phyloP scores from a whole-genome alignment of 1,284 basidiomycete species.

The Phellopilus nigrolimitatus region DNA sequence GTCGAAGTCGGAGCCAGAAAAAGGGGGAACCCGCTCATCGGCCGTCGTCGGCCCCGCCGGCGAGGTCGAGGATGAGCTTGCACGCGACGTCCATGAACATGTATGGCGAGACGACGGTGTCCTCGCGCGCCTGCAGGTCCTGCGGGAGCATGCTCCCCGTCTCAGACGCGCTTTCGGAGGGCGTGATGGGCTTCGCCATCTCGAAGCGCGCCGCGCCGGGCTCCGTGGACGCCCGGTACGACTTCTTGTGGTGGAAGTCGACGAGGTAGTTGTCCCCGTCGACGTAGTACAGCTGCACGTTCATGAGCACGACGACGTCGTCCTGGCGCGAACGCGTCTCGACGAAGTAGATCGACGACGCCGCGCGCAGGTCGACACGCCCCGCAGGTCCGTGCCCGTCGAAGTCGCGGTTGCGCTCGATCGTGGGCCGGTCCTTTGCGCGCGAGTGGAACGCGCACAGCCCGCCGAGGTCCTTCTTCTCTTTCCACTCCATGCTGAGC shows the following conservation, averaged over 20 bases:
- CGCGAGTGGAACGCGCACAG: conserved; percentile 45
- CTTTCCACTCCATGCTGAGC: conserved; percentile 98
- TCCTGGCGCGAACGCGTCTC: conserved; percentile 89
- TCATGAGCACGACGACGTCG: conserved; percentile 95
- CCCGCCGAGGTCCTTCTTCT: conserved; percentile 70
- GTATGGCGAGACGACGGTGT: conserved; percentile 87
- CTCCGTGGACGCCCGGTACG: conserved; percentile 66
- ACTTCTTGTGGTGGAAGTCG: conserved; percentile 96
- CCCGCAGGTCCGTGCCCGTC: conserved; percentile 45
- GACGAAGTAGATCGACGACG: conserved; percentile 83
- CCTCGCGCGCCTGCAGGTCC: conserved; percentile 40
- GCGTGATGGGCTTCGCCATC: conserved; percentile 43
- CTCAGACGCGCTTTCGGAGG: conserved; percentile 44
- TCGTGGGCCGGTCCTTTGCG: conserved; percentile 26
- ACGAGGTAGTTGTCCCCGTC: conserved; percentile 96
- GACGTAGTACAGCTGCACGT: conserved; percentile 94
- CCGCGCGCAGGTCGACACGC: conserved; percentile 59
- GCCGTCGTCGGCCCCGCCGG: conserved; percentile 49
- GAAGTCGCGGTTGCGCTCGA: conserved; percentile 58
- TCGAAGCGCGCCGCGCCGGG: conserved; percentile 65
- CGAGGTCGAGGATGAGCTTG: conserved; percentile 72
- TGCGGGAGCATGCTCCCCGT: conserved; percentile 39
- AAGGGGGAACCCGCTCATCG: conserved; percentile 10
- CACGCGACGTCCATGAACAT: conserved; percentile 97
- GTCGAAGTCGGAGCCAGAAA: neutral